Percentiles rank a stretch among this genome's conserved stretches.
Evolutionary conservation across 148 eudicot species (phyloP).

Genomic region (Limonium bicolor): DNA sequence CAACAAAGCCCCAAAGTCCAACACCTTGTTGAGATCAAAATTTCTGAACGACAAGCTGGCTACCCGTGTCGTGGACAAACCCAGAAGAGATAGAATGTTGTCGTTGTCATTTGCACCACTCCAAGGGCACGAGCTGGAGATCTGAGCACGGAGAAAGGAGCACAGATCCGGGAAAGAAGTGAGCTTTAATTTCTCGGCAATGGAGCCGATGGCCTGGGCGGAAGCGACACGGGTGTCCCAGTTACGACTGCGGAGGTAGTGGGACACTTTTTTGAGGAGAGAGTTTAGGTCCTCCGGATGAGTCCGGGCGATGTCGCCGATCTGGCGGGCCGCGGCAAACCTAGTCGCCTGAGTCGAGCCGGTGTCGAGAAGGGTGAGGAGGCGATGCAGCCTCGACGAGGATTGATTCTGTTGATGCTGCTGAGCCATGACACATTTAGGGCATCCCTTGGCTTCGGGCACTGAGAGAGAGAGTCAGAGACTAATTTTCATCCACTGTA

Average conservation of each 20-base stretch:
- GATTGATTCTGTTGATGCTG: constrained; percentile 12
- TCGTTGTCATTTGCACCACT: constrained; percentile 25
- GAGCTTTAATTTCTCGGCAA: constrained; percentile 72
- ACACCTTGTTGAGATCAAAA: constrained; percentile 73
- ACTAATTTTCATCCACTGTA: too few species aligned
- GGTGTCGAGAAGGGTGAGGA: constrained; percentile 42
- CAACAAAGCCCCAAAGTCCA: constrained; percentile 88
- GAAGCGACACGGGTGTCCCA: constrained; percentile 99
- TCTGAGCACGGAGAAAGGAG: constrained; percentile 20
- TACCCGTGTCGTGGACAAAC: constrained; percentile 21
- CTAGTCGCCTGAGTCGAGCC: constrained; percentile 94
- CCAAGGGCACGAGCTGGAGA: constrained; percentile 33
- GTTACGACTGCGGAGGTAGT: constrained; percentile 59
- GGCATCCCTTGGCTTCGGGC: not conserved
- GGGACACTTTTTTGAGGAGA: constrained; percentile 59
- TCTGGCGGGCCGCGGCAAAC: constrained; percentile 87
- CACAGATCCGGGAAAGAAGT: constrained; percentile 38
- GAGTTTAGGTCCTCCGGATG: constrained; percentile 71
- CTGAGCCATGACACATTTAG: constrained; percentile 9
- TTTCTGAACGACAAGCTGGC: constrained; percentile 54
- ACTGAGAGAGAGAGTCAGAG: too few species aligned
- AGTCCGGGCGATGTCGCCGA: constrained; percentile 81
- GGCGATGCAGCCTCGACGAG: constrained; percentile 15
- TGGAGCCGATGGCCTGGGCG: constrained; percentile 86
- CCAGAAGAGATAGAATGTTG: constrained; percentile 23